A percentile compares a stretch with the other conserved stretches of the same genome.
These are phyloP conservation scores for Penicillium soppii DNA, from an alignment of 495 filamentous ascomycete genomes.

Conservation along the genomic window DNA sequence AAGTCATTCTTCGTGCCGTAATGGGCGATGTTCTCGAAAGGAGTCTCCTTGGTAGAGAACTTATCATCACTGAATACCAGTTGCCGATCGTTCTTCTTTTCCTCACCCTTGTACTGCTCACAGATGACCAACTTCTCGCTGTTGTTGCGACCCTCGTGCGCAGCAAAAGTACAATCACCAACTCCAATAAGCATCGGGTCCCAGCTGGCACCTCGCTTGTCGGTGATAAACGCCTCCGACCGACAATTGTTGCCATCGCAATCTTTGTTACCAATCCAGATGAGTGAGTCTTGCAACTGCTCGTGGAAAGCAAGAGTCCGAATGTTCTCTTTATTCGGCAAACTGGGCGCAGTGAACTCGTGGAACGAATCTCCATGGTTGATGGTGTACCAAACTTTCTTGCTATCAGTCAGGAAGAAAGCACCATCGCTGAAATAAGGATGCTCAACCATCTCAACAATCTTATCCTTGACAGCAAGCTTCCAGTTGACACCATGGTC, in stretches of 20 bases:
- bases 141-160: constrained; percentile 56
- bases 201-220: constrained; percentile 78
- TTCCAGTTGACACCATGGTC: constrained; percentile 89
- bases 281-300: constrained; percentile 75
- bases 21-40: constrained; percentile 68
- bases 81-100: constrained; percentile 55
- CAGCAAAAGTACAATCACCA: constrained; percentile 77
- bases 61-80: constrained; percentile 74
- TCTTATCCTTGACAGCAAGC: constrained; percentile 54
- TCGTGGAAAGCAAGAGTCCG: constrained; percentile 76
- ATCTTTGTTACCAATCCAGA: constrained; percentile 77
- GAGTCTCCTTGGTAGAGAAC: constrained; percentile 59
- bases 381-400: constrained; percentile 72
- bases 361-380: constrained; percentile 70
- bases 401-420: constrained; percentile 73
- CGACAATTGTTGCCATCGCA: constrained; percentile 60
- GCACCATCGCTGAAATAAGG: constrained; percentile 75
- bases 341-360: constrained; percentile 60
- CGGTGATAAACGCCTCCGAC: constrained; percentile 65
- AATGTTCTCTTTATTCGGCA: constrained; percentile 33
- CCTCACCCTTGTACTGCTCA: constrained; percentile 65
- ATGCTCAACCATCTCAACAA: constrained; percentile 71
- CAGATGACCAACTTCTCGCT: constrained; percentile 77
- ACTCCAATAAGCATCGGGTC: constrained; percentile 63
- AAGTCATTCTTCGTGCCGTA: constrained; percentile 95